Evolutionary conservation across 306 rosid genomes (phyloP).

Genomic region (Prunus mongolica): DNA sequence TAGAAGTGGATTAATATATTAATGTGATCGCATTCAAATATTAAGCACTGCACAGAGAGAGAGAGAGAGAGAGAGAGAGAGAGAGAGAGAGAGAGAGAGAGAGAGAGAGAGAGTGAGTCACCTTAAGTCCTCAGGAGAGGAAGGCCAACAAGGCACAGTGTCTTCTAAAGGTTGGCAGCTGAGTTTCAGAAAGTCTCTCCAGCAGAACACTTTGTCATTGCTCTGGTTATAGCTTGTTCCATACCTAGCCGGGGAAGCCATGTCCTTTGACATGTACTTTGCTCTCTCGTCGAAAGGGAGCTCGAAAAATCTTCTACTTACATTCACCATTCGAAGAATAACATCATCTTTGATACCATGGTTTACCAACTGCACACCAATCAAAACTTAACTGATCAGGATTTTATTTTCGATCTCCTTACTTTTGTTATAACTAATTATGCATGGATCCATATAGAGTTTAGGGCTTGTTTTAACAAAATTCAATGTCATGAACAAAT

Average conservation of each 20-base stretch:
- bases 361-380: slow-evolving; percentile 25
- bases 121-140: slow-evolving; percentile 30
- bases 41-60: not conserved
- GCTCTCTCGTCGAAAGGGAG: slow-evolving; percentile 27
- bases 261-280: slow-evolving; percentile 26
- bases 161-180: slow-evolving; percentile 28
- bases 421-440: not conserved
- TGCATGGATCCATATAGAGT: not conserved
- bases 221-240: slow-evolving; percentile 36
- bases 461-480: not conserved
- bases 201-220: slow-evolving; percentile 27
- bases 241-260: slow-evolving; percentile 22
- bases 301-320: slow-evolving; percentile 20
- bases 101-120: not conserved
- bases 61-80: not conserved
- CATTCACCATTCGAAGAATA: slow-evolving; percentile 17
- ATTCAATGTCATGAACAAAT: not conserved
- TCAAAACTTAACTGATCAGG: not conserved
- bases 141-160: slow-evolving; percentile 23
- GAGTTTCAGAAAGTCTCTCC: slow-evolving; percentile 37
- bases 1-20: not conserved
- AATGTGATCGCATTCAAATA: not conserved
- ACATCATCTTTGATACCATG: slow-evolving; percentile 24
- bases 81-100: not conserved
- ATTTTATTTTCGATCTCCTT: not conserved